These are phyloP conservation scores for Colletotrichum cuscutae DNA, from an alignment of 2,329 filamentous ascomycete species.

Conservation along the genomic window DNA sequence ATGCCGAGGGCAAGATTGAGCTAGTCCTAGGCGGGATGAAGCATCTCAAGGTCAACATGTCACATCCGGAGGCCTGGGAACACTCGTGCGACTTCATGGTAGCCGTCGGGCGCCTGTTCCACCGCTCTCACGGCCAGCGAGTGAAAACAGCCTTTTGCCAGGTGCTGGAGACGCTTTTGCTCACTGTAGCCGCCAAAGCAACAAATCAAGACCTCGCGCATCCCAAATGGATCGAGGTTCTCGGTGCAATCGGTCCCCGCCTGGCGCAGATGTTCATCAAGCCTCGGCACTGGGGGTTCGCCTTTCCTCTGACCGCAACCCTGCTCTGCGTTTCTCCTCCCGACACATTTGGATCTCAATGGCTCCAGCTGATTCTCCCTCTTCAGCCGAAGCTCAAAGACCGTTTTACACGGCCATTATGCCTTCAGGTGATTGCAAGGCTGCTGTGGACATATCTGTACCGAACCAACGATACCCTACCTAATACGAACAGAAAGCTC, in stretches of 20 bases:
- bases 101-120: slow-evolving; percentile 83
- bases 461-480: slow-evolving; percentile 77
- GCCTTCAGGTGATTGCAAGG: slow-evolving; percentile 89
- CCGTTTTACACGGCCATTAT: slow-evolving; percentile 78
- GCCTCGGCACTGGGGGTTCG: slow-evolving; percentile 89
- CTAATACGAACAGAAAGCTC: slow-evolving; percentile 78
- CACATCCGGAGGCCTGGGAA: slow-evolving; percentile 81
- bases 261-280: slow-evolving; percentile 89
- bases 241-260: slow-evolving; percentile 81
- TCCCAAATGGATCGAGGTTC: slow-evolving; percentile 87
- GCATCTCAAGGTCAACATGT: slow-evolving; percentile 81
- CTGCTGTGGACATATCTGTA: slow-evolving; percentile 96
- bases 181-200: slow-evolving; percentile 87
- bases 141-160: slow-evolving; percentile 97
- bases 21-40: slow-evolving; percentile 92
- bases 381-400: slow-evolving; percentile 88
- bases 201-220: slow-evolving; percentile 79
- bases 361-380: slow-evolving; percentile 83
- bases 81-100: slow-evolving; percentile 91
- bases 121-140: slow-evolving; percentile 84
- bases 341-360: slow-evolving; percentile 86
- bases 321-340: slow-evolving; percentile 88
- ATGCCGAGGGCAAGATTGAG: slow-evolving; percentile 84
- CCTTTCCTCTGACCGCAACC: slow-evolving; percentile 88
- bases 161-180: slow-evolving; percentile 84